Conservation (phyloP, 495 filamentous ascomycete species). For the Xylaria telfairii region DNA sequence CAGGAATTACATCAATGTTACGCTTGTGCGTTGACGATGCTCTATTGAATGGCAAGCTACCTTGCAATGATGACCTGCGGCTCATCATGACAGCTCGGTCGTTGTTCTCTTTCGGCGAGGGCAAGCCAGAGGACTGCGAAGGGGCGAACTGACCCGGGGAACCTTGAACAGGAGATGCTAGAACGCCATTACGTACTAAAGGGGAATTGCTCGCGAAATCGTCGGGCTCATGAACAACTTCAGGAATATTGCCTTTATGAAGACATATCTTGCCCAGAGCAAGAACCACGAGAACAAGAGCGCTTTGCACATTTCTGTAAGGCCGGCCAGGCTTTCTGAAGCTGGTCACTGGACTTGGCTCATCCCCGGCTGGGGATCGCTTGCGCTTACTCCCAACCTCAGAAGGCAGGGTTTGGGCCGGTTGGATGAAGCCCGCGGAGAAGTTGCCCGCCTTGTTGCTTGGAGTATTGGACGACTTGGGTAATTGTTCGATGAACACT, state of each 20-base stretch:
- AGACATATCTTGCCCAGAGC: slow-evolving; percentile 86
- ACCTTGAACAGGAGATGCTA: slow-evolving; percentile 55
- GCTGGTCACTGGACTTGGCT: slow-evolving; percentile 39
- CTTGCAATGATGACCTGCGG: slow-evolving; percentile 52
- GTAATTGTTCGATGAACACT: slow-evolving; percentile 52
- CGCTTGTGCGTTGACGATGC: slow-evolving; percentile 45
- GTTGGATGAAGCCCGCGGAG: slow-evolving; percentile 37
- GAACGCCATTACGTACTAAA: slow-evolving; percentile 52
- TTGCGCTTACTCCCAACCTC: slow-evolving; percentile 65
- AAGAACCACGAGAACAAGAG: slow-evolving; percentile 79
- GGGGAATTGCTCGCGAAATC: slow-evolving; percentile 50
- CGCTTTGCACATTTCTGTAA: slow-evolving; percentile 69
- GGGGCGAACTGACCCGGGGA: slow-evolving; percentile 51
- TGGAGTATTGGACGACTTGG: slow-evolving; percentile 34
- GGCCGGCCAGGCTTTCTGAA: slow-evolving; percentile 51
- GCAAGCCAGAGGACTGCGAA: slow-evolving; percentile 47
- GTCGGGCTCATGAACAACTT: slow-evolving; percentile 59
- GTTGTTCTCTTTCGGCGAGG: slow-evolving; percentile 56
- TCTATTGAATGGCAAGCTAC: slow-evolving; percentile 33
- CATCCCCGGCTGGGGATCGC: slow-evolving; percentile 52
- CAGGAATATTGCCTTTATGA: slow-evolving; percentile 64
- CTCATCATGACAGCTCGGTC: slow-evolving; percentile 48
- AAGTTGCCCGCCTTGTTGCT: slow-evolving; percentile 28
- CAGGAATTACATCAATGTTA: slow-evolving; percentile 89
- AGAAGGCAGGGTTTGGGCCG: slow-evolving; percentile 31